Percentiles rank a stretch among this genome's conserved stretches.
phyloP scores from a whole-genome alignment of 176 grass and related monocot species.

The Juncus effusus region DNA sequence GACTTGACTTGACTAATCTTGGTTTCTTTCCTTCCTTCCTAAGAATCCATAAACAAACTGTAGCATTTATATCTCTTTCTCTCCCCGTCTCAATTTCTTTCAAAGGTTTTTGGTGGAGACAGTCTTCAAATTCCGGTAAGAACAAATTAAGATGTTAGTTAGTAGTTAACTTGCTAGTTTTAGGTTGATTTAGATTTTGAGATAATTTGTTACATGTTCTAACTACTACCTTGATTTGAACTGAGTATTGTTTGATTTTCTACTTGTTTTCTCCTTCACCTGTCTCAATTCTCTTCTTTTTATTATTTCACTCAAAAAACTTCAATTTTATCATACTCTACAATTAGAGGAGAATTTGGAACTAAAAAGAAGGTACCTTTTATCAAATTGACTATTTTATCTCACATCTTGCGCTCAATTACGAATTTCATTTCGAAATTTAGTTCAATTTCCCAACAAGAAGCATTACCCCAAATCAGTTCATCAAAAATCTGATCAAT shows the following conservation, averaged over 20 bases:
- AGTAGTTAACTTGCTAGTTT: neutral
- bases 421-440: neutral
- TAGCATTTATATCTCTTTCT: neutral
- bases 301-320: neutral
- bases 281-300: slow-evolving; percentile 2
- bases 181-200: neutral
- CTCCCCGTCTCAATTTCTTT: slow-evolving; percentile 5
- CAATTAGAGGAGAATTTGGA: neutral
- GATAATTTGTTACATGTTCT: neutral
- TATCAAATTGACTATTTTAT: neutral
- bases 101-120: neutral
- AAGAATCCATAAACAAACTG: neutral
- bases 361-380: neutral
- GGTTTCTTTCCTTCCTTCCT: slow-evolving; percentile 7
- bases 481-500: neutral
- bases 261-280: neutral
- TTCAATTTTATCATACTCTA: neutral
- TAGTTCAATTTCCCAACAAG: slow-evolving; percentile 5
- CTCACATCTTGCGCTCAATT: neutral
- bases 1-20: neutral
- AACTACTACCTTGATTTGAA: neutral
- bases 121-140: slow-evolving; percentile 5
- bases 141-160: slow-evolving; percentile 1
- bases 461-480: slow-evolving; percentile 4
- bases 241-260: neutral